Evolutionary conservation across 345 rosid genomes (phyloP).

Genomic region (Brassica carinata): DNA sequence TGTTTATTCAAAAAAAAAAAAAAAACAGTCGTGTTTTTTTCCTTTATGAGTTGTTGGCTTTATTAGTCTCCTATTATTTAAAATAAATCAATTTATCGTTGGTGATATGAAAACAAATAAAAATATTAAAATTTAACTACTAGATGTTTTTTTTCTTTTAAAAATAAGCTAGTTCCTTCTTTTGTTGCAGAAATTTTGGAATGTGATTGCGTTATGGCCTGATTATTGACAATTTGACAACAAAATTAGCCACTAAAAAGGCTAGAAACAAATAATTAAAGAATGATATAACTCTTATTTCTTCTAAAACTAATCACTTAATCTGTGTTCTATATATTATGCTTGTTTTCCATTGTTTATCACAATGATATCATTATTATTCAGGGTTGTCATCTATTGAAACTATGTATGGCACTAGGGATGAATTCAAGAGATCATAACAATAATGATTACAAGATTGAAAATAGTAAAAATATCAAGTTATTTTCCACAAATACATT

Average conservation of each 20-base stretch:
- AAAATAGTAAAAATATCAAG: not conserved
- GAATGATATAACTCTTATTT: not conserved
- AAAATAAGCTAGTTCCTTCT: not conserved
- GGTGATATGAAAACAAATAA: not conserved
- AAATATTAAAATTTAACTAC: not conserved
- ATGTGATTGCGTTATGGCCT: not conserved
- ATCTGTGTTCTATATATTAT: not conserved
- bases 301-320: not conserved
- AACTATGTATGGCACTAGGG: conserved; percentile 12
- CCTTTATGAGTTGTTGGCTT: not conserved
- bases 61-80: not conserved
- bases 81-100: not conserved
- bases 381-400: not conserved
- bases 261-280: not conserved
- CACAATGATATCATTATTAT: not conserved
- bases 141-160: not conserved
- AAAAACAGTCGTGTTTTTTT: not conserved
- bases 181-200: not conserved
- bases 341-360: not conserved
- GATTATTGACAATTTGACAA: not conserved
- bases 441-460: conserved; percentile 1
- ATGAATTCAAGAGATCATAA: not conserved
- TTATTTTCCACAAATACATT: not conserved
- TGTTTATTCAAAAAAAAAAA: not conserved
- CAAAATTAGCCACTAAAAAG: not conserved